Base-by-base conservation (phyloP, 805 yeast genomes). In the Candida nemodendra region DNA sequence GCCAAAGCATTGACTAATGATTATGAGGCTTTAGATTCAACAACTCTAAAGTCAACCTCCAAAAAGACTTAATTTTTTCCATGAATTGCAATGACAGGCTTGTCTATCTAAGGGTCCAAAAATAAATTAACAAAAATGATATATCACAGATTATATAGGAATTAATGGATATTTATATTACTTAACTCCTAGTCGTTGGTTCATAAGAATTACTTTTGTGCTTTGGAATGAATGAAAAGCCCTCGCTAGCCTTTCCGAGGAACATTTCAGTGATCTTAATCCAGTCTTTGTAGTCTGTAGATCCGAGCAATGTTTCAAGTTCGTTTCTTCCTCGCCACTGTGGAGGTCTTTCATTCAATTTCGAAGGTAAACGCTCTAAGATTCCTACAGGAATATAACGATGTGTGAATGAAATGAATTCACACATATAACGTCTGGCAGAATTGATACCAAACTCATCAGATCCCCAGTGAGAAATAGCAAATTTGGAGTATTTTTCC, bases 391-490 rank as follows among this genome's bases (percentile, higher is more conserved):
- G 99, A 37, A 91, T 78, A 61, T 93, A 93, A 51, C 99, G 71
- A 59, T 93, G 95, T 51, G 95, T 86, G 63, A 93, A 93, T 32
- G 96, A 84, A 57, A 93, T 69, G 62, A 88, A 93, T 64, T 93
- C 99, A 66, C 97, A 91, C 72, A 91, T 68, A 62, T 78, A 93
- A 53, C 98, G 72, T 62, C 99, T 80, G 11, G 95, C 81, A 48
- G 78, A 78, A 41, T 86, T 83, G 39, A 93, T 76, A 27, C 99
- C 99, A 61, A 82, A 91, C 53, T 87, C 96, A 57, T 93, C 99
- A 0, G 95, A 74, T 4, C 99, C 99, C 98, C 99, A 93, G 63
- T 93, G 98, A 51, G 88, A 88, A 49, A 93, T 71, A 0, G 99
- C 97, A 59, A 68, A 85, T 38, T 80, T 66, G 4, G 95, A 79